Evolutionary conservation across 345 rosid species (phyloP).

Genomic region (Limnanthes douglasii): DNA sequence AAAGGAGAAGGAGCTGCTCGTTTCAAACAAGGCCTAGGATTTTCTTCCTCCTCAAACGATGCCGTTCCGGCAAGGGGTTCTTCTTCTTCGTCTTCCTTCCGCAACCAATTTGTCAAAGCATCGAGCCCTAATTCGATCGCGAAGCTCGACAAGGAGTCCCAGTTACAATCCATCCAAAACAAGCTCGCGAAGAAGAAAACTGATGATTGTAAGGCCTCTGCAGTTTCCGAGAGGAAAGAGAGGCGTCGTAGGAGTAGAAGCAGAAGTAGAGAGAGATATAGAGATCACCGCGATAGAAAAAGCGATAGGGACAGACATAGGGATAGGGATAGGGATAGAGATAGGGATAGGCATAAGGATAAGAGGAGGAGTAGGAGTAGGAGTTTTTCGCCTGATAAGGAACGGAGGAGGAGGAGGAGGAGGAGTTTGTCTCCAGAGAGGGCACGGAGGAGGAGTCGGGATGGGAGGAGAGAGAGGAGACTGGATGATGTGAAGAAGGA

Average conservation of each 20-base stretch:
- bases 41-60: slow-evolving; percentile 26
- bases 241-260: slow-evolving; percentile 16
- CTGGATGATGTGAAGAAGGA: slow-evolving; percentile 25
- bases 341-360: slow-evolving; percentile 14
- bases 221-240: slow-evolving; percentile 18
- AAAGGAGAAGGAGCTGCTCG: slow-evolving; percentile 94
- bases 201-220: slow-evolving; percentile 10
- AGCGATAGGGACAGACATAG: slow-evolving; percentile 25
- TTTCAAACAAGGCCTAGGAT: slow-evolving; percentile 94
- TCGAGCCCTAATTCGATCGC: slow-evolving; percentile 39
- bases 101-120: slow-evolving; percentile 56
- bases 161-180: slow-evolving; percentile 47
- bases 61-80: slow-evolving; percentile 32
- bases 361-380: slow-evolving; percentile 12
- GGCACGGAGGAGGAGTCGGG: slow-evolving; percentile 4
- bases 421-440: slow-evolving; percentile 19
- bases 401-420: slow-evolving; percentile 22
- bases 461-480: slow-evolving; percentile 14
- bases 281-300: slow-evolving; percentile 24
- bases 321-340: slow-evolving; percentile 25
- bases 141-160: slow-evolving; percentile 39
- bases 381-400: slow-evolving; percentile 15
- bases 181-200: slow-evolving; percentile 50
- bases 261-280: slow-evolving; percentile 13
- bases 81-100: slow-evolving; percentile 60